Conservation (phyloP, 805 yeast genomes). For the Barnettozyma sucrosica region DNA sequence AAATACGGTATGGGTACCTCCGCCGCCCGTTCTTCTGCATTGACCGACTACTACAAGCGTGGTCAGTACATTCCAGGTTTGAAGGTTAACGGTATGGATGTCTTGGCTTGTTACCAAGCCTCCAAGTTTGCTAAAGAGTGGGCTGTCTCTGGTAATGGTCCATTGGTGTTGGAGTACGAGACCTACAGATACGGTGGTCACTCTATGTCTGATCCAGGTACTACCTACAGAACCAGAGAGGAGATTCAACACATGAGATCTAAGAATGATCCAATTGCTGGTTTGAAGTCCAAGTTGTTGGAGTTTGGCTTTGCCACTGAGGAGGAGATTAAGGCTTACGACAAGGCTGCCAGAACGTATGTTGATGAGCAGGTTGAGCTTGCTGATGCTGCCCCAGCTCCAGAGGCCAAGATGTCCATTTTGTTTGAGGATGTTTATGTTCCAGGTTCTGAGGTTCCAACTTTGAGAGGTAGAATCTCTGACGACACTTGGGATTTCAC, state of each 20-base stretch:
- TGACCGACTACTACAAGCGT: conserved; percentile 96
- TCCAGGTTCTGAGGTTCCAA: conserved; percentile 88
- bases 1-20: conserved; percentile 99
- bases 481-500: conserved; percentile 88
- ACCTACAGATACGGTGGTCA: conserved; percentile 99
- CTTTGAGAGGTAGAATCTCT: conserved; percentile 92
- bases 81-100: conserved; percentile 98
- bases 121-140: conserved; percentile 96
- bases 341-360: conserved; percentile 92
- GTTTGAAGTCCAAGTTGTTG: conserved; percentile 80
- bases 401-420: conserved; percentile 91
- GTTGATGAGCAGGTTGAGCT: conserved; percentile 92
- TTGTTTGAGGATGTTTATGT: conserved; percentile 95
- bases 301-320: conserved; percentile 86
- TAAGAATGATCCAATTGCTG: conserved; percentile 95
- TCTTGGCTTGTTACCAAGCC: conserved; percentile 90
- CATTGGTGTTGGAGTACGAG: conserved; percentile 92
- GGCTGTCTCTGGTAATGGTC: conserved; percentile 91
- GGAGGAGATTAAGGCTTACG: conserved; percentile 90
- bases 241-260: conserved; percentile 99
- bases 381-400: conserved; percentile 92
- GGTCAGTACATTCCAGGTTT: conserved; percentile 99
- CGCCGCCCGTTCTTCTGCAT: conserved; percentile 93
- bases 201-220: conserved; percentile 99
- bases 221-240: conserved; percentile 99